Conservation (phyloP, 768 basidiomycete genomes). For the Amanita thiersii region DNA sequence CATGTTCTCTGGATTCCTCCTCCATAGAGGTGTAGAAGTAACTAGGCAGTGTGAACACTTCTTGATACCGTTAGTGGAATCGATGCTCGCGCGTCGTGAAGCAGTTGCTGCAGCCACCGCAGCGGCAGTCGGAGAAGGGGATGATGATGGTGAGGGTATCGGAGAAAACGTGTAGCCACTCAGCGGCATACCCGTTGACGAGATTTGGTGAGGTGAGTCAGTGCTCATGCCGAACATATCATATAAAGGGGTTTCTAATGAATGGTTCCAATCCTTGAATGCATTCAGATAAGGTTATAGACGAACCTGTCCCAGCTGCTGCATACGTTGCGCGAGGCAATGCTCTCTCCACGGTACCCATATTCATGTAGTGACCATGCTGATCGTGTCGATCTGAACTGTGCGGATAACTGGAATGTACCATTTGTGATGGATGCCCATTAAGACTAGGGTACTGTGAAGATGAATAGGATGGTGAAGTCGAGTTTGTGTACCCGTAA, state of each 20-base stretch:
- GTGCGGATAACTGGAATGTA: neutral
- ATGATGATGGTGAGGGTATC: slow-evolving; percentile 25
- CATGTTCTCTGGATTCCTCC: slow-evolving; percentile 35
- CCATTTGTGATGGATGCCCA: neutral
- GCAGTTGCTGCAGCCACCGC: slow-evolving; percentile 15
- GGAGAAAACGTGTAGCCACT: slow-evolving; percentile 24
- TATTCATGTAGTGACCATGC: slow-evolving; percentile 3
- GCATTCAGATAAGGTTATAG: too few species aligned
- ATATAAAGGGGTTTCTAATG: too few species aligned
- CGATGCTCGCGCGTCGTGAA: slow-evolving; percentile 21
- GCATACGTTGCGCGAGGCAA: too few species aligned
- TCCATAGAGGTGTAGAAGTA: slow-evolving; percentile 41
- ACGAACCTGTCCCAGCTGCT: slow-evolving; percentile 11
- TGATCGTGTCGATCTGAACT: neutral
- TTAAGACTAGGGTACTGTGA: neutral
- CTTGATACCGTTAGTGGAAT: slow-evolving; percentile 24
- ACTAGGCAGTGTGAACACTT: slow-evolving; percentile 39
- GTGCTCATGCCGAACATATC: slow-evolving; percentile 12
- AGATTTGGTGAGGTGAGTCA: slow-evolving; percentile 10
- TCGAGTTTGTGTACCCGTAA: slow-evolving; percentile 2
- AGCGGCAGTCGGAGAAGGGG: slow-evolving; percentile 11
- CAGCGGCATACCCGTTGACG: slow-evolving; percentile 16
- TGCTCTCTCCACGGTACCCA: too few species aligned
- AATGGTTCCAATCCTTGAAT: too few species aligned
- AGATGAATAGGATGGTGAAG: neutral